Evolutionary conservation across 805 yeast genomes (phyloP).

Genomic region (Candida palmyrensis): DNA sequence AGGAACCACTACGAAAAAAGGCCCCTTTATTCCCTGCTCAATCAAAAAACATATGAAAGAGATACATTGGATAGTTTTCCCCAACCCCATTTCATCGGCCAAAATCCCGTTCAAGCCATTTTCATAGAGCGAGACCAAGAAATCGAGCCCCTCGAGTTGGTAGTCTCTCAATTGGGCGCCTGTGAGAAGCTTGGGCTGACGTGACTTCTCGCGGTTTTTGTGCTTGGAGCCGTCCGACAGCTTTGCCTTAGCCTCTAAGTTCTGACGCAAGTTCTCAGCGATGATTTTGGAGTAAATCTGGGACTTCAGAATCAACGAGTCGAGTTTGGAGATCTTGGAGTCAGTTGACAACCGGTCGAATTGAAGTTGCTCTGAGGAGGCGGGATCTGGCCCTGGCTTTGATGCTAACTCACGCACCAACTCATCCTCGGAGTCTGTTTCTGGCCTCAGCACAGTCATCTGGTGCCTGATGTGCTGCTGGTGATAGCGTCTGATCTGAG

Average conservation of each 20-base stretch:
- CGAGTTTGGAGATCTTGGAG: slow-evolving; percentile 29
- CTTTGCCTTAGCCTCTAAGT: slow-evolving; percentile 15
- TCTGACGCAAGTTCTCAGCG: slow-evolving; percentile 66
- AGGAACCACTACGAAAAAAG: slow-evolving; percentile 76
- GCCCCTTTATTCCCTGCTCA: slow-evolving; percentile 76
- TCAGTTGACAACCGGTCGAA: slow-evolving; percentile 2
- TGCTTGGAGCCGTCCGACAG: slow-evolving; percentile 7
- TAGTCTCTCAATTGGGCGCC: slow-evolving; percentile 69
- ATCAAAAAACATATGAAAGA: slow-evolving; percentile 69
- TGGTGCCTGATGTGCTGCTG: slow-evolving; percentile 1
- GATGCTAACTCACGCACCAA: not conserved
- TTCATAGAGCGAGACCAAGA: slow-evolving; percentile 84
- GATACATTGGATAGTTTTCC: slow-evolving; percentile 88
- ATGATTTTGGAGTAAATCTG: slow-evolving; percentile 84
- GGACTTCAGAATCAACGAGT: slow-evolving; percentile 78
- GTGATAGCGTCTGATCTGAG: too few species aligned
- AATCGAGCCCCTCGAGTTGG: slow-evolving; percentile 85
- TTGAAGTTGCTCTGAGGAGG: slow-evolving; percentile 2
- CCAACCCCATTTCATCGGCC: slow-evolving; percentile 98
- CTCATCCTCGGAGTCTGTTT: slow-evolving; percentile 1
- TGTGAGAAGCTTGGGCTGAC: slow-evolving; percentile 28
- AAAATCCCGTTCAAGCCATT: slow-evolving; percentile 93
- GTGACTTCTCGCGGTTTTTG: slow-evolving; percentile 7
- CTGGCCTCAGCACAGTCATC: slow-evolving; percentile 2
- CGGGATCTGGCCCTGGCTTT: too few species aligned